Conservation (phyloP, 139 green algal genomes). For the Astrephomene gubernaculifera region DNA sequence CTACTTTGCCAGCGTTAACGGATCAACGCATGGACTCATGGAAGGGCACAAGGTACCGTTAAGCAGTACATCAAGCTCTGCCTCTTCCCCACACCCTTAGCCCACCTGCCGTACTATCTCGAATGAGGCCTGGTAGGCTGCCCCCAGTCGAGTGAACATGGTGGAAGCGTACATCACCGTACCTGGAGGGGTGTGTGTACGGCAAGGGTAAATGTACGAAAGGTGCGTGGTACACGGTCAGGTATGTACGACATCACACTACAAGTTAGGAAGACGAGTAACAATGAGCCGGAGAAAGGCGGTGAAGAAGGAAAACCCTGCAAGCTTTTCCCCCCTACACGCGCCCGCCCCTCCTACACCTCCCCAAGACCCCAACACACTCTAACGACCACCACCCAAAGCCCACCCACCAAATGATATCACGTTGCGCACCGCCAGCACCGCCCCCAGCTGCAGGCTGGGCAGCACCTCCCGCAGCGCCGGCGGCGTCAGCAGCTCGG, state of each 20-base stretch:
- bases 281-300: too few species aligned
- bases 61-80: too few species aligned
- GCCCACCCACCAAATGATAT: conserved; percentile 63
- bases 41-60: too few species aligned
- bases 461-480: conserved; percentile 48
- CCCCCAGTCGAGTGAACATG: conserved; percentile 59
- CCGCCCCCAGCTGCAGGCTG: conserved; percentile 51
- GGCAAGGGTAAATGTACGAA: too few species aligned
- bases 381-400: not conserved
- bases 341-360: not conserved
- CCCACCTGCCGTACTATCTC: conserved; percentile 66
- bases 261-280: too few species aligned
- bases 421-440: conserved; percentile 66
- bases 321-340: not conserved
- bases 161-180: conserved; percentile 65
- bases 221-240: too few species aligned
- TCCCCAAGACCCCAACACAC: not conserved
- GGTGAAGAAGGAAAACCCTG: too few species aligned
- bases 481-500: conserved; percentile 60
- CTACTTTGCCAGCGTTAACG: too few species aligned
- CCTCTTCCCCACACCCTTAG: too few species aligned
- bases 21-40: too few species aligned
- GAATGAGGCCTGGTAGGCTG: conserved; percentile 62
- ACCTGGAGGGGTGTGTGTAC: too few species aligned
- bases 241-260: too few species aligned